Conservation (phyloP, 129 eudicot genomes). For the Dittrichia graveolens region DNA sequence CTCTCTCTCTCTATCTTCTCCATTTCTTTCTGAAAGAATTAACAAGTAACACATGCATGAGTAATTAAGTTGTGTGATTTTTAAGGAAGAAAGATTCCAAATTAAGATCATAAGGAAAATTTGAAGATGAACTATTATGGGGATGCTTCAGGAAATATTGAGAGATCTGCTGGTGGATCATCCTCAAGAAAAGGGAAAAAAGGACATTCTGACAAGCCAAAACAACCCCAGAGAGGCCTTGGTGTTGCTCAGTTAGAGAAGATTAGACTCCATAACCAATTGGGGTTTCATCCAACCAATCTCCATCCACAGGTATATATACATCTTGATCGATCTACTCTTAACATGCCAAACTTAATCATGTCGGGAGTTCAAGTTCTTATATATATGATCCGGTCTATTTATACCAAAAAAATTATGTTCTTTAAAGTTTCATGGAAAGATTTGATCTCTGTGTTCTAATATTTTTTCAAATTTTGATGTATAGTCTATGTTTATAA, state of each 20-base stretch:
- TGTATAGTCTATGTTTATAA: too few species aligned
- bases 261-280: conserved; percentile 77
- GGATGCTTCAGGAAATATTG: conserved; percentile 37
- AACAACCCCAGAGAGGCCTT: conserved; percentile 88
- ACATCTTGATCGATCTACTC: not conserved
- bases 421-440: too few species aligned
- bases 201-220: conserved; percentile 56
- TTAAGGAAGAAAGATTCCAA: conserved; percentile 22
- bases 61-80: not conserved
- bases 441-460: too few species aligned
- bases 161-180: conserved; percentile 36
- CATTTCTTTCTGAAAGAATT: conserved; percentile 9
- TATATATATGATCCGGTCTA: not conserved
- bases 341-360: not conserved
- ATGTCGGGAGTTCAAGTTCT: not conserved
- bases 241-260: conserved; percentile 95
- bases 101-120: conserved; percentile 1
- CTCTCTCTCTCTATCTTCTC: conserved; percentile 53
- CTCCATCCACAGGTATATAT: conserved; percentile 32
- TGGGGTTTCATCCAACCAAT: conserved; percentile 42
- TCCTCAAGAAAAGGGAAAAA: conserved; percentile 54
- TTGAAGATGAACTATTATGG: conserved; percentile 46
- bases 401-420: too few species aligned
- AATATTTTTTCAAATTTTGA: too few species aligned
- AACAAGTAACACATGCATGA: not conserved